Base-by-base conservation (phyloP, 139 green algal genomes). In the Eudorina sp. region DNA sequence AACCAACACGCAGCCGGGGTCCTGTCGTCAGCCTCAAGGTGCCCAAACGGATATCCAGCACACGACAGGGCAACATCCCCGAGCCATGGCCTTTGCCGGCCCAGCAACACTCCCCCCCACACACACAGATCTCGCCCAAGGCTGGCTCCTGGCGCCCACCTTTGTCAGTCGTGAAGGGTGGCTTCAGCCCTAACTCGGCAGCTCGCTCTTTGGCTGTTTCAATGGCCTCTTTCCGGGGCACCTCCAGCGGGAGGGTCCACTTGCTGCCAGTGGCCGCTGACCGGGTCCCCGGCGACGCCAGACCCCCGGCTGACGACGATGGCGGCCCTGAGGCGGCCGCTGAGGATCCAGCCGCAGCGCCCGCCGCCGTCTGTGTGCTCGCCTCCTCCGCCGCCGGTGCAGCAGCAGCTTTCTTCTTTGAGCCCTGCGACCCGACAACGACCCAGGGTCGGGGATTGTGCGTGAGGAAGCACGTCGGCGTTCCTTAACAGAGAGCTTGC, bases 161-260 rank as follows among this genome's bases (percentile, higher is more conserved):
- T 9, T 25, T 23, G 38, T 79, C 82, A 6, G 82, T 80, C 4
- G 41, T 40, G 31, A 80, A 88, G 34, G 82, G 82, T 46, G 53
- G 64, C 82, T 51, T 40, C 29, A 88, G 31, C 31, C 34, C 46
- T 66, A 88, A 34, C 45, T 53, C 3, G 46, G 34, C 14, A 23
- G 82, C 82, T 34, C 46, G 46, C 48, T 70, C 34, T 53, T 38
- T 41, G 23, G 84, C 84, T 41, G 40, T 40, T 41, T 48, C 18
- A 7, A 34, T 16, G 14, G 83, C 69, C 53, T 82, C 69, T 25
- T 45, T 0, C 0, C 68, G 69, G 1, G 25, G 1, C 51, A 73
- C 25, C 69, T 82, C 66, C 48, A 69, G n/a, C 25, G 58, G 79
- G 34, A 69, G 31, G 9, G 66, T 55, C 55, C 48, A 64, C 69